Evolutionary conservation across 495 filamentous ascomycete genomes (phyloP).

Genomic region (Penicillium chermesinum): DNA sequence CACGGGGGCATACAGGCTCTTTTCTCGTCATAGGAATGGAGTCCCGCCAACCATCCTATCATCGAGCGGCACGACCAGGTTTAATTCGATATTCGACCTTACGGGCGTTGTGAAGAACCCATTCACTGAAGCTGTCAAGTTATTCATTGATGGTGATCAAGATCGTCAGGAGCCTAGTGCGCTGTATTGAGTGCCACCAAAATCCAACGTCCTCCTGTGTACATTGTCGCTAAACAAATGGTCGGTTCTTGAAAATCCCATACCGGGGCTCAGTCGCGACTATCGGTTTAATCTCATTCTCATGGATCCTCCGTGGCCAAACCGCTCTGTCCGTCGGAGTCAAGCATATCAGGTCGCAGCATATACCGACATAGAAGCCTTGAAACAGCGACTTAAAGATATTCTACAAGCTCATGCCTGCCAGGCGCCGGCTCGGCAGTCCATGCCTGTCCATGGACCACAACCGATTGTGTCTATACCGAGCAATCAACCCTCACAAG

Average conservation of each 20-base stretch:
- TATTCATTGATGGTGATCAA: not conserved
- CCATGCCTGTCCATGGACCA: too few species aligned
- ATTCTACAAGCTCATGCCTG: conserved; percentile 29
- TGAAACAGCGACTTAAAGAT: conserved; percentile 24
- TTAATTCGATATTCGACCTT: conserved; percentile 27
- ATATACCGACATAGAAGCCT: conserved; percentile 27
- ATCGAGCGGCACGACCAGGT: conserved; percentile 25
- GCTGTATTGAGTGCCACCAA: conserved; percentile 43
- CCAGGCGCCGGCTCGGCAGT: not conserved
- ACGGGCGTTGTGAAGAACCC: conserved; percentile 32
- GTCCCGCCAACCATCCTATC: conserved; percentile 33
- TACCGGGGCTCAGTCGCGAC: conserved; percentile 21
- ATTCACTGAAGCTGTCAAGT: conserved; percentile 17
- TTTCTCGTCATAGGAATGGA: not conserved
- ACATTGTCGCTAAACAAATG: conserved; percentile 22
- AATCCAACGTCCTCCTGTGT: conserved; percentile 47
- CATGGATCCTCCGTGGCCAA: conserved; percentile 93
- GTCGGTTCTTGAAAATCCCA: conserved; percentile 11
- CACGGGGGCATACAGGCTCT: too few species aligned
- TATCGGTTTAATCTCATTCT: conserved; percentile 70
- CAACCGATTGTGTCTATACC: too few species aligned
- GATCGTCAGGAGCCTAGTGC: conserved; percentile 2
- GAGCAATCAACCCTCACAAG: conserved; percentile 3
- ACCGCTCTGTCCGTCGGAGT: conserved; percentile 73
- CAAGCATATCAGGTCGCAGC: conserved; percentile 56